Base-by-base conservation (phyloP, 495 filamentous ascomycete species). In the Friedmanniomyces simplex region DNA sequence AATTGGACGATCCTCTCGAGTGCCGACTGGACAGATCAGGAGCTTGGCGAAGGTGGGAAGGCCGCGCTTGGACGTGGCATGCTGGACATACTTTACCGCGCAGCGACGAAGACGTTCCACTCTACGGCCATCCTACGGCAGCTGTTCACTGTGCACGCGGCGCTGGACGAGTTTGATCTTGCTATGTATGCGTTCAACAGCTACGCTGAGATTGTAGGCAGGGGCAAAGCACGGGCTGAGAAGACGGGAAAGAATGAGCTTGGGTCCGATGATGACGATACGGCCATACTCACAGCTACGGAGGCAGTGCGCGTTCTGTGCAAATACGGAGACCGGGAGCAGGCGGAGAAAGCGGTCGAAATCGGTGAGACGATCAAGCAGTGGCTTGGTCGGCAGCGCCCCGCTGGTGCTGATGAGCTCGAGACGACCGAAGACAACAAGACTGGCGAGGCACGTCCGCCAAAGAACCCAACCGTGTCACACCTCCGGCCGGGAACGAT, bases 71-170 rank as follows among this genome's bases (percentile, higher is more conserved):
- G 86, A 58, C 79, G 81, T 52, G 81, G 80, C 53, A 84, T 89
- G 34, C 77, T 95, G 21, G 88, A 85, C 66, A 80, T 83, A 72
- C 67, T 82, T 72, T 54, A 47, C 39, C 45, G 60, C 20, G 89
- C 90, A 26, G 86, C 93, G 11, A 86, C 86, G 1, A 94, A 91
- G 70, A 94, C 89, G 0, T 98, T 89, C 63, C 93, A 97, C 66
- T 97, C 94, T 1, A 91, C 90, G 5, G 71, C 85, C 25, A 83
- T 97, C 52, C 72, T 98, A 28, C 77, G 91, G 53, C 84, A 94
- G 66, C 76, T 98, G 0, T 97, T 97, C 62, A 87, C 83, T 16
- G 84, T 95, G 5, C 93, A 97, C 70, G 75, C 86, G 2, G 77
- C 87, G 1, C 73, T 95, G 39, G 89, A 88, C 14, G 90, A 98